Conservation (phyloP, 352 stramenopile genomes). For the Pythium chondricola region DNA sequence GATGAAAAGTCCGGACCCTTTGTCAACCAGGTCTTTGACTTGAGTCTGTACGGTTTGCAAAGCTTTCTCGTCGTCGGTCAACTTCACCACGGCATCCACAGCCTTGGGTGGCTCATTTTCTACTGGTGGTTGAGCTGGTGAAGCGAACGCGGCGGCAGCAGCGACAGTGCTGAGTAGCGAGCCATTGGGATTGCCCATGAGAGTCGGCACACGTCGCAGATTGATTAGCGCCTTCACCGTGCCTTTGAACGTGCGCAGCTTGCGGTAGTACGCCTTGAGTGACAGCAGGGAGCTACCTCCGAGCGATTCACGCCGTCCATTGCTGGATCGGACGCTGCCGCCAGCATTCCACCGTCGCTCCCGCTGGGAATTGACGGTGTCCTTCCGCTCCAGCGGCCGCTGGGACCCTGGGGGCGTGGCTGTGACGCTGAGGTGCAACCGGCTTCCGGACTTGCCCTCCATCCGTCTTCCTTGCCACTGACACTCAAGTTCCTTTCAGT, state of each 20-base stretch:
- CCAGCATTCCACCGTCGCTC: constrained; percentile 27
- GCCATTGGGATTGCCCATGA: neutral
- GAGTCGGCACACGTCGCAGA: constrained; percentile 26
- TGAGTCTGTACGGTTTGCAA: constrained; percentile 37
- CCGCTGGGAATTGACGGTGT: neutral
- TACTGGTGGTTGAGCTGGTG: neutral
- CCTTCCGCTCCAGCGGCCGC: constrained; percentile 15
- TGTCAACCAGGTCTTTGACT: constrained; percentile 54
- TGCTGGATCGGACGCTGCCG: constrained; percentile 3
- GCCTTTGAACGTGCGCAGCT: constrained; percentile 62
- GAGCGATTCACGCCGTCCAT: constrained; percentile 12
- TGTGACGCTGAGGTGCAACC: too few relatives aligned
- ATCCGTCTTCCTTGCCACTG: too few relatives aligned
- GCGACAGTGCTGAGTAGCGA: neutral
- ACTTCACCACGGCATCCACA: constrained; percentile 27
- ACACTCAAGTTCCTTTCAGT: too few relatives aligned
- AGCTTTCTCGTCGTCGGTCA: constrained; percentile 31
- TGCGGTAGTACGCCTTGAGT: constrained; percentile 60
- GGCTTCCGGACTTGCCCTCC: too few relatives aligned
- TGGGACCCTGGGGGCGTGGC: neutral
- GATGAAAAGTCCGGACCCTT: constrained; percentile 27
- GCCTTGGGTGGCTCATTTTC: constrained; percentile 1
- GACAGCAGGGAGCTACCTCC: constrained; percentile 43
- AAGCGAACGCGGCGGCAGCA: neutral
- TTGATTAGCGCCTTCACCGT: constrained; percentile 63